A percentile compares a stretch with the other conserved stretches of the same genome.
phyloP scores from a whole-genome alignment of 164 flowering plant species.

The Chimonanthus praecox region DNA sequence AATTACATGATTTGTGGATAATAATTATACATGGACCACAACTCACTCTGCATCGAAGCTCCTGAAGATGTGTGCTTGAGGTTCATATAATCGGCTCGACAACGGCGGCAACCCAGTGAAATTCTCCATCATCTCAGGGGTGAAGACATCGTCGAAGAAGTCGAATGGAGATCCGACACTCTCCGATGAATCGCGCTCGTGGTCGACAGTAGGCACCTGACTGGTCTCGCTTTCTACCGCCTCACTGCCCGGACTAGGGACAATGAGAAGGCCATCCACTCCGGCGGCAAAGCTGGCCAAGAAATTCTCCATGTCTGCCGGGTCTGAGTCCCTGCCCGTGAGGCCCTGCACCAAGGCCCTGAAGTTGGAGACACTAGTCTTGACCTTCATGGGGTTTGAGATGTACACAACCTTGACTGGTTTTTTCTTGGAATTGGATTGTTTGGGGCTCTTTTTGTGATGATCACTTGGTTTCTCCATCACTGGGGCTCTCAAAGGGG shows the following conservation, averaged over 20 bases:
- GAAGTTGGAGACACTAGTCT: conserved; percentile 58
- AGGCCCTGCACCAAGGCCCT: conserved; percentile 73
- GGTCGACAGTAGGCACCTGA: background rate
- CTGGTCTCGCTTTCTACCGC: background rate
- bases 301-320: conserved; percentile 4
- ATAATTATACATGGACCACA: background rate
- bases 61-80: conserved; percentile 18
- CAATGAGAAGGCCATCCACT: conserved; percentile 5
- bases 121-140: conserved; percentile 30
- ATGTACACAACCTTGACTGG: conserved; percentile 72
- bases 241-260: background rate
- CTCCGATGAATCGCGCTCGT: background rate
- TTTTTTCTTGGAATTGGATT: background rate
- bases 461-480: background rate
- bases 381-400: conserved; percentile 78
- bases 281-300: background rate
- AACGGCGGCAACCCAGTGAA: conserved; percentile 23
- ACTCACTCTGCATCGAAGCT: conserved; percentile 11
- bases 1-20: background rate
- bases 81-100: conserved; percentile 14
- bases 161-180: conserved; percentile 14
- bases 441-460: background rate
- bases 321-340: conserved; percentile 43
- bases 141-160: conserved; percentile 26
- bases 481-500: background rate